phyloP scores from a whole-genome alignment of 371 early-diverging fungal species.

The Syncephalastrum sp. region DNA sequence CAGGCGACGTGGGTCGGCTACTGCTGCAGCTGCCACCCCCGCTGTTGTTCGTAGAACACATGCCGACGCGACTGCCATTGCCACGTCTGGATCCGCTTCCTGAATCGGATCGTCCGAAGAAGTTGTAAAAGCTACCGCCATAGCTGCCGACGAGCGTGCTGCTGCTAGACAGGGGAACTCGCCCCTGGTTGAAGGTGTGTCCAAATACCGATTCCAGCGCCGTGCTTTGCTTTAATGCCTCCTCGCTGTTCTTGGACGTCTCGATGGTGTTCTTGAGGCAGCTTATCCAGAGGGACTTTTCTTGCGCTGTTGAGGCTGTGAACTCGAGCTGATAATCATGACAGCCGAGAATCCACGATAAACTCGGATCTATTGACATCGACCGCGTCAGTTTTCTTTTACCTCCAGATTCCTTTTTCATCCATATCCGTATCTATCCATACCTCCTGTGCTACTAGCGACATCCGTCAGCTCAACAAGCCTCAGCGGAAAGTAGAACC shows the following conservation, averaged over 20 bases:
- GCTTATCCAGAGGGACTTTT: slow-evolving; percentile 25
- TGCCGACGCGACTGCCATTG: slow-evolving; percentile 1
- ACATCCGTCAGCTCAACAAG: slow-evolving; percentile 42
- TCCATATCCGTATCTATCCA: slow-evolving; percentile 27
- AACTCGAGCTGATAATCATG: slow-evolving; percentile 21
- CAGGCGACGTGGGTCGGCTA: slow-evolving; percentile 6
- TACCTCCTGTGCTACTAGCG: too few relatives aligned
- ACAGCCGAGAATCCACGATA: slow-evolving; percentile 17
- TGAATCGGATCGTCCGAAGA: too few relatives aligned
- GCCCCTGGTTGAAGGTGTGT: too few relatives aligned
- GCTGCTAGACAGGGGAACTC: neutral
- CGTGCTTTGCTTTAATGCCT: too few relatives aligned
- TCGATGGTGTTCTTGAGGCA: slow-evolving; percentile 14
- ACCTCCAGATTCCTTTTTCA: neutral
- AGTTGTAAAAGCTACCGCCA: too few relatives aligned
- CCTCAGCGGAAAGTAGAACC: slow-evolving; percentile 57
- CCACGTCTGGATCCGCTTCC: too few relatives aligned
- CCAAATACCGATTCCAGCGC: too few relatives aligned
- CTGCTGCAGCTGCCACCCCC: neutral
- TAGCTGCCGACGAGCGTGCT: neutral
- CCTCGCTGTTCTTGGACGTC: neutral
- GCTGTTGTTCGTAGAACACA: slow-evolving; percentile 1
- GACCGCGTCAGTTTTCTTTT: neutral
- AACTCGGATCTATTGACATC: too few relatives aligned
- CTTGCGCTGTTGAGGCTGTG: slow-evolving; percentile 22